phyloP scores from a whole-genome alignment of 805 yeast species.

The Wickerhamomyces mucosus region DNA sequence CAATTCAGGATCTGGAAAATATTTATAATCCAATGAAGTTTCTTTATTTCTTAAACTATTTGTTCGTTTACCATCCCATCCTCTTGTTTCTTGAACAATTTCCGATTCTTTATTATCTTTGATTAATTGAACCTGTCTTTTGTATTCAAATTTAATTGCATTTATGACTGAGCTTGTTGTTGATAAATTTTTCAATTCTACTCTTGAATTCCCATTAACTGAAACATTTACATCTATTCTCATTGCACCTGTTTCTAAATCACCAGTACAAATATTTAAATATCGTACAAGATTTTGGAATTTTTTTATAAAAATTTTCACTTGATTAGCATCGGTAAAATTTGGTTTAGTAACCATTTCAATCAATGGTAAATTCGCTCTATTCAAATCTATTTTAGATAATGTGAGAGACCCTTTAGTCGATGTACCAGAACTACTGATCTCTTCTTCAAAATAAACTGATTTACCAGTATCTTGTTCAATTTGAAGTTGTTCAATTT shows the following conservation, averaged over 20 bases:
- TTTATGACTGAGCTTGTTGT: constrained; percentile 70
- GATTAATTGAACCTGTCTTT: constrained; percentile 51
- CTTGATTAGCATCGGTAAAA: constrained; percentile 54
- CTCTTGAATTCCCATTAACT: constrained; percentile 59
- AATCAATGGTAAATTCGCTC: constrained; percentile 79
- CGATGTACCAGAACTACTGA: constrained; percentile 12
- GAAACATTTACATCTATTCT: constrained; percentile 93
- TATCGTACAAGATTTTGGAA: constrained; percentile 64
- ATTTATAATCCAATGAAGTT: constrained; percentile 76
- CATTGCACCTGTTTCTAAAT: constrained; percentile 89
- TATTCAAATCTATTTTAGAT: constrained; percentile 63
- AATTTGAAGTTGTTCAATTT: constrained; percentile 73
- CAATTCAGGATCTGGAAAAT: constrained; percentile 90
- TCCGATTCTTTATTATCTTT: constrained; percentile 25
- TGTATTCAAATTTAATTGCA: constrained; percentile 67
- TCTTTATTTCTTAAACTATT: constrained; percentile 68
- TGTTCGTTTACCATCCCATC: constrained; percentile 81
- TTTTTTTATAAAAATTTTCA: constrained; percentile 71
- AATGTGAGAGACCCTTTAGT: no score
- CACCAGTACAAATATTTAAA: constrained; percentile 75
- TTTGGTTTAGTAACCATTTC: constrained; percentile 92
- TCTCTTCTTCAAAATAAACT: constrained; percentile 32
- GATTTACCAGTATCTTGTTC: constrained; percentile 95
- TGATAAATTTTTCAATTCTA: constrained; percentile 85
- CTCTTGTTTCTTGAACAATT: constrained; percentile 62